Evolutionary conservation across 1,284 basidiomycete genomes (phyloP), one percentile per base, ranked within the genome.

Genomic region (Rhodotorula glutinis): DNA sequence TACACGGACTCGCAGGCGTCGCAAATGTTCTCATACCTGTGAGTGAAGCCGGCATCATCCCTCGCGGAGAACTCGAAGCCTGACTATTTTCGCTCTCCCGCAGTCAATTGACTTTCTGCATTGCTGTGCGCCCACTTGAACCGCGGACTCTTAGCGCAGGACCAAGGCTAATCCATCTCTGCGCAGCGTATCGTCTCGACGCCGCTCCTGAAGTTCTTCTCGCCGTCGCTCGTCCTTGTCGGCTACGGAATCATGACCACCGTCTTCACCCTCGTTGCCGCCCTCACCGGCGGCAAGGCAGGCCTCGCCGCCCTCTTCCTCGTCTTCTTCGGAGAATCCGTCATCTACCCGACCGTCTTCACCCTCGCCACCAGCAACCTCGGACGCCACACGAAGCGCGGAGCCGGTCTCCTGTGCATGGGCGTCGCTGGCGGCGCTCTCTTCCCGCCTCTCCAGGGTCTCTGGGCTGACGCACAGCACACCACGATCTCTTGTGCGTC

Each of bases 341-440:
- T 72, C 40, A 68, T 70, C 73, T 76, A 77, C 78, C 76, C 57
- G 29, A 67, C 68, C 57, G 84, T 88, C 67, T 88, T 88, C 80
- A 86, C 86, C 1, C 81, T 90, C 47, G 86, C 83, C 10, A 91
- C 88, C 43, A 84, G 85, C 77, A 85, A 86, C 74, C 80, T 89
- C 55, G 88, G 88, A 43, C 81, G 82, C 63, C 83, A 88, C 79
- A 88, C 88, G 7, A 88, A 88, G 78, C 81, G 82, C 60, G 88
- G 85, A 1, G 87, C 88, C 21, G 85, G 85, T 64, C 78, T 89
- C 65, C 85, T 90, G 66, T 46, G 41, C 57, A 21, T 47, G 82
- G 87, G 86, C 69, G 86, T 89, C 51, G 85, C 85, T 65, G 88
- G 88, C 59, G 88, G 88, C 63, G 88, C 88, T 27, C 88, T 87